Conservation (phyloP, 2,329 filamentous ascomycete species). For the Aureobasidium sp. region DNA sequence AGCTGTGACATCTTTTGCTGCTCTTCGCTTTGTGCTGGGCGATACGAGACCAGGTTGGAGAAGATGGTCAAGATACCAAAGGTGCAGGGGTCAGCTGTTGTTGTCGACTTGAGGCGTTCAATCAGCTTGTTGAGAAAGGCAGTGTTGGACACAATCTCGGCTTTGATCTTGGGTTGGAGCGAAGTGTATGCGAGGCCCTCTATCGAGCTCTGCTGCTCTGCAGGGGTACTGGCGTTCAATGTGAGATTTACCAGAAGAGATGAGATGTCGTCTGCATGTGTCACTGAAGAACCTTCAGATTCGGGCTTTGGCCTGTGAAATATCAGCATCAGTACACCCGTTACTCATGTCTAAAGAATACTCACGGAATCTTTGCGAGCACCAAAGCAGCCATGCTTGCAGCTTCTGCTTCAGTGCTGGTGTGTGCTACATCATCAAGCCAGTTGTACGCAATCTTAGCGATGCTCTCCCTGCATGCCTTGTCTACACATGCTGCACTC, state of each 20-base stretch:
- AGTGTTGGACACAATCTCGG: conserved; percentile 62
- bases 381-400: conserved; percentile 44
- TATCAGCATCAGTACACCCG: not conserved
- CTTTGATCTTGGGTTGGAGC: conserved; percentile 75
- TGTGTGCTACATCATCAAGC: conserved; percentile 74
- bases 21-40: conserved; percentile 72
- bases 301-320: not conserved
- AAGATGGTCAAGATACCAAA: conserved; percentile 85
- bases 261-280: conserved; percentile 38
- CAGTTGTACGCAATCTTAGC: conserved; percentile 77
- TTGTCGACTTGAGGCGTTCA: conserved; percentile 45
- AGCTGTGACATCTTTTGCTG: conserved; percentile 86
- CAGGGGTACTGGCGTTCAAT: conserved; percentile 41
- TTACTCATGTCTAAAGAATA: not conserved
- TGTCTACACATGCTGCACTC: conserved; percentile 83
- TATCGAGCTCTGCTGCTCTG: conserved; percentile 56
- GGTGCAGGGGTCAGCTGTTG: conserved; percentile 32
- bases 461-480: conserved; percentile 72
- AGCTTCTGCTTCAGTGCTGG: conserved; percentile 52
- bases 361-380: conserved; percentile 42
- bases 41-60: conserved; percentile 74
- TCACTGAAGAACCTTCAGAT: conserved; percentile 15
- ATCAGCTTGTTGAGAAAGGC: conserved; percentile 63
- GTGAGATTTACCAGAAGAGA: conserved; percentile 56
- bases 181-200: conserved; percentile 92